Conservation (phyloP, 1,139 yeast genomes). For the Pichia sp. region DNA sequence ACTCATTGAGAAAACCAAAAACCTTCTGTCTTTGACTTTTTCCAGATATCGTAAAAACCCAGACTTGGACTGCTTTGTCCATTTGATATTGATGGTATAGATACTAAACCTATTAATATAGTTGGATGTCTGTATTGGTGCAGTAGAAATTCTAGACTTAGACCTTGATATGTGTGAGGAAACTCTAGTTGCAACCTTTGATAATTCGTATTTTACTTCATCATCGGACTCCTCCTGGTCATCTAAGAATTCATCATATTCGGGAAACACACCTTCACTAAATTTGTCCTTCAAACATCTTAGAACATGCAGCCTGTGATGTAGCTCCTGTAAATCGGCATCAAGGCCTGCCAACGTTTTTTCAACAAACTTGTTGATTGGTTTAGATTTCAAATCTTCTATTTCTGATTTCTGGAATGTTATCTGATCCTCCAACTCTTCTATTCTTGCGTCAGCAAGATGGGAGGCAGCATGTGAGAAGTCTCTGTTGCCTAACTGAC, state of each 20-base stretch:
- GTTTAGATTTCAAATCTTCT: constrained; percentile 13
- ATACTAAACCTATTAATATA: constrained; percentile 77
- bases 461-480: constrained; percentile 52
- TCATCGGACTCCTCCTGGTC: constrained; percentile 25
- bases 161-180: constrained; percentile 33
- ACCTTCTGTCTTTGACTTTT: constrained; percentile 51
- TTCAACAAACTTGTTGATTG: constrained; percentile 20
- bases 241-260: constrained; percentile 25
- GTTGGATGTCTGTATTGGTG: constrained; percentile 29
- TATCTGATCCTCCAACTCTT: constrained; percentile 38
- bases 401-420: constrained; percentile 31
- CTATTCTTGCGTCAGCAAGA: constrained; percentile 40
- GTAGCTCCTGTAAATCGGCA: constrained; percentile 35
- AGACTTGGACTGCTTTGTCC: constrained; percentile 70
- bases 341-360: constrained; percentile 26
- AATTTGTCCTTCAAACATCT: constrained; percentile 34
- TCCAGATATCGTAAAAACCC: constrained; percentile 60
- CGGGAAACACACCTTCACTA: constrained; percentile 29
- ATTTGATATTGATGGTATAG: constrained; percentile 70
- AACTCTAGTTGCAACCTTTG: constrained; percentile 21
- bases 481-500: constrained; percentile 54
- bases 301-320: constrained; percentile 36
- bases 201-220: constrained; percentile 19
- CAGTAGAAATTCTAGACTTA: constrained; percentile 24
- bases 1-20: constrained; percentile 58